Base-by-base conservation (phyloP, 331 rosid genomes). In the Telfairia occidentalis region DNA sequence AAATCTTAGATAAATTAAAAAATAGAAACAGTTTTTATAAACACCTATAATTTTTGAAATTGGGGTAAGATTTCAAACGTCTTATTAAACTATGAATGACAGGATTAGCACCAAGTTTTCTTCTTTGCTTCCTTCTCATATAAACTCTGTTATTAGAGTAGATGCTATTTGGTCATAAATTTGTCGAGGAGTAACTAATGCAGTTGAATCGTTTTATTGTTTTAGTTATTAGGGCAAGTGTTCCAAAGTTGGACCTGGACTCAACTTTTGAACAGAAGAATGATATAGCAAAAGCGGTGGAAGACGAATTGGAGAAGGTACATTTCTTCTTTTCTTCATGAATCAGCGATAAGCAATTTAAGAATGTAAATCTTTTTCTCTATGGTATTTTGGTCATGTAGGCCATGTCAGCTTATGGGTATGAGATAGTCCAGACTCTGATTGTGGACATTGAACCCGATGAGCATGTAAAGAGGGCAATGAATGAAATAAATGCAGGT, bases 401-500 rank as follows among this genome's bases (percentile, higher is more conserved):
- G 92, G 96, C 88, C 28, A 87, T 92, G 96, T 87, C 91, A 13
- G 81, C 84, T 48, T 90, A 87, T 45, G 92, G 96, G 34, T 92
- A 50, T 37, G 90, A 87, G 82, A 90, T 90, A 16, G 95, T 90
- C 48, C 90, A 90, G 81, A 90, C 91, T 32, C 96, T 92, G 58
- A 90, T 88, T 65, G 91, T 90, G 54, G 88, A 92, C 71, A 85
- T 90, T 7, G 96, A 78, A 79, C 98, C 92, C 21, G 96, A 92
- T 53, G 86, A 76, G 38, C 87, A 75, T 73, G 90, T 89, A 71
- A 89, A 92, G 85, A 84, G 81, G 80, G 96, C 92, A 35, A 90
- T 90, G 96, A 90, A 92, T 2, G 96, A 90, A 82, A 90, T 88
- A 78, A 89, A 89, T 85, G 96, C 96, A 69, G 96, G 91, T 90